These are phyloP conservation scores for Quercus dentata DNA, from an alignment of 306 rosid genomes.

Conservation along the genomic window DNA sequence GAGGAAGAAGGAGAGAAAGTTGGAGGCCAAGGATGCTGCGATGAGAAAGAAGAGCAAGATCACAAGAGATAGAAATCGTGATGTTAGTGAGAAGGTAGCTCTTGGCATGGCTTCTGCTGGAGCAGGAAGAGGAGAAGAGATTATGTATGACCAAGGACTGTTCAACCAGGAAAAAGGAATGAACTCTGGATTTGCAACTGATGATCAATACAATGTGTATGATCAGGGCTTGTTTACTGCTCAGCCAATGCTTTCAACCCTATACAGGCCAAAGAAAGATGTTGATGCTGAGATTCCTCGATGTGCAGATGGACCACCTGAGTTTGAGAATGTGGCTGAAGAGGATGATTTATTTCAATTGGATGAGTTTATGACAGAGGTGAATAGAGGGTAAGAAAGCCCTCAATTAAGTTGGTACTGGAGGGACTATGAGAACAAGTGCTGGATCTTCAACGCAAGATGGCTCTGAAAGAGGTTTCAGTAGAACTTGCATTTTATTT, in stretches of 20 bases:
- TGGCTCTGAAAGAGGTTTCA: slow-evolving; percentile 64
- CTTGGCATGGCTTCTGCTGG: slow-evolving; percentile 84
- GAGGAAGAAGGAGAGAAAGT: slow-evolving; percentile 89
- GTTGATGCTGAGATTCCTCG: slow-evolving; percentile 63
- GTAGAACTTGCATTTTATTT: slow-evolving; percentile 78
- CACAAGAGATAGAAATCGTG: slow-evolving; percentile 90
- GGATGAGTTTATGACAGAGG: slow-evolving; percentile 76
- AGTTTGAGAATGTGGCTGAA: slow-evolving; percentile 74
- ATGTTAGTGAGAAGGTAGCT: slow-evolving; percentile 91
- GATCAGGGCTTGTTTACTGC: slow-evolving; percentile 79
- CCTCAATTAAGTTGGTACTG: slow-evolving; percentile 63
- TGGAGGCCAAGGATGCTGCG: slow-evolving; percentile 87
- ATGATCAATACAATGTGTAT: slow-evolving; percentile 90
- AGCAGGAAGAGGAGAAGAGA: slow-evolving; percentile 67
- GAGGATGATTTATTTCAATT: slow-evolving; percentile 92
- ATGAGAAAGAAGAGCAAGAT: slow-evolving; percentile 85
- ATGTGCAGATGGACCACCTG: slow-evolving; percentile 80
- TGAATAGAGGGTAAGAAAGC: slow-evolving; percentile 84
- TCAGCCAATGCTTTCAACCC: slow-evolving; percentile 75
- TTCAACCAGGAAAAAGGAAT: slow-evolving; percentile 97
- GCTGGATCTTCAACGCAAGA: slow-evolving; percentile 79
- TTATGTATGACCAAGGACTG: slow-evolving; percentile 84
- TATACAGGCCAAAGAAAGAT: slow-evolving; percentile 90
- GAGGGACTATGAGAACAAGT: slow-evolving; percentile 88
- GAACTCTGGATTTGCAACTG: slow-evolving; percentile 78